Percentiles rank a stretch among this genome's conserved stretches.
phyloP scores from a whole-genome alignment of 768 basidiomycete species.

The Suillus tomentosus region DNA sequence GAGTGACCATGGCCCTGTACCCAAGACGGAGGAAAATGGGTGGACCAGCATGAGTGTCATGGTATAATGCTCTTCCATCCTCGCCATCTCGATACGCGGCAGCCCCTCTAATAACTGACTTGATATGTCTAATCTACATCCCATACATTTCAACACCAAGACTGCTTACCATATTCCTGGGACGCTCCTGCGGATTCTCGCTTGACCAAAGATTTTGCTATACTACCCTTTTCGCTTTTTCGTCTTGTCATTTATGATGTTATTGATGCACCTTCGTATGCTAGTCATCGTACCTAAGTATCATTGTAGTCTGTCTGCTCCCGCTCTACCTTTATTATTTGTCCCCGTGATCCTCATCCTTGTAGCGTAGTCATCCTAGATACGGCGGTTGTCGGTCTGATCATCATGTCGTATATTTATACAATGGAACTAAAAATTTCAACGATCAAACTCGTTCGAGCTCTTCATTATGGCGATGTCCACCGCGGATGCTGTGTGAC shows the following conservation, averaged over 20 bases:
- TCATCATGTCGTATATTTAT: conserved; percentile 30
- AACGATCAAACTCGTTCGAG: neutral
- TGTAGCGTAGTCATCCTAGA: conserved; percentile 36
- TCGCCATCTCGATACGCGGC: conserved; percentile 18
- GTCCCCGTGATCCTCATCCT: conserved; percentile 20
- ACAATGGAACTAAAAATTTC: conserved; percentile 22
- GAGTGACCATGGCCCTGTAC: conserved; percentile 21
- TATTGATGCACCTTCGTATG: conserved; percentile 14
- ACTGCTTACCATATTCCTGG: conserved; percentile 30
- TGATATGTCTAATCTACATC: conserved; percentile 20
- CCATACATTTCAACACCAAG: conserved; percentile 20
- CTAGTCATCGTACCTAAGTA: conserved; percentile 15
- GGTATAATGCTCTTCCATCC: conserved; percentile 26
- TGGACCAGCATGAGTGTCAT: conserved; percentile 35
- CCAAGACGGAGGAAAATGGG: conserved; percentile 36
- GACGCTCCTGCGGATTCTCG: conserved; percentile 31
- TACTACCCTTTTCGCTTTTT: conserved; percentile 12
- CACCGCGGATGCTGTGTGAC: neutral
- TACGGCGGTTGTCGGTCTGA: conserved; percentile 25
- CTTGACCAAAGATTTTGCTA: conserved; percentile 10
- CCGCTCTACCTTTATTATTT: conserved; percentile 11
- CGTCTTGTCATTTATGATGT: conserved; percentile 13
- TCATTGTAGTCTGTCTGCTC: conserved; percentile 8
- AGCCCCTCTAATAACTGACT: conserved; percentile 28
- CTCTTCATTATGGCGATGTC: neutral